Base-by-base conservation (phyloP, 192 early-diverging fungal genomes). In the Coemansia asiatica region DNA sequence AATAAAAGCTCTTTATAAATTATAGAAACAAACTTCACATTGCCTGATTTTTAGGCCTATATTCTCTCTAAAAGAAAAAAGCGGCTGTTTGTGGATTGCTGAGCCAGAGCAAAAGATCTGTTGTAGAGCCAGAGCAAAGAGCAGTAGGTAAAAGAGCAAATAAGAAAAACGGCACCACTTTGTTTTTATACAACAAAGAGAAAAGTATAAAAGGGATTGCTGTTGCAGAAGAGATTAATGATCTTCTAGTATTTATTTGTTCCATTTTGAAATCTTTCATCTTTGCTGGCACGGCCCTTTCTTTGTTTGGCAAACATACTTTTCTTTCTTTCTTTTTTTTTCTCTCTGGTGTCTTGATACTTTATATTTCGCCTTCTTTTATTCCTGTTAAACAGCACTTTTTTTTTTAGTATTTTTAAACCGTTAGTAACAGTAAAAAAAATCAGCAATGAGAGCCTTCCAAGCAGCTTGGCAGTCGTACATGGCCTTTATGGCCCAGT, bases 381-480 rank as follows among this genome's bases (percentile, higher is more conserved):
- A 6, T 44, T 38, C 27, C 40, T 29, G 33, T 29, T n/a, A n/a
- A n/a, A n/a, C n/a, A n/a, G n/a, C n/a, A n/a, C n/a, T n/a, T n/a
- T 46, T 7, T 27, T 27, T 31, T 5, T 28, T 19, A 13, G 12
- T 7, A 13, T 31, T 31, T 21, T 22, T 27, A 10, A 2, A 12
- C 56, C 1, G 6, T 31, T 31, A 4, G 21, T 19, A 59, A 5
- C 35, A 3, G 23, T 51, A 23, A 8, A 9, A 5, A 51, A 6
- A 23, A 51, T 51, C 21, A 31, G n/a, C 67, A 23, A 79, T 79
- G 76, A 71, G 64, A 9, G 56, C 61, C 26, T 46, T 73, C 35
- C 71, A 74, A 28, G 46, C 68, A 23, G 69, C 64, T 13, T 72
- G 68, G 71, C 66, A 73, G 59, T 70, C 70, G 57, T 76, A 69